These are phyloP conservation scores for Arthonia radiata DNA, from an alignment of 495 filamentous ascomycete genomes.

Conservation along the genomic window DNA sequence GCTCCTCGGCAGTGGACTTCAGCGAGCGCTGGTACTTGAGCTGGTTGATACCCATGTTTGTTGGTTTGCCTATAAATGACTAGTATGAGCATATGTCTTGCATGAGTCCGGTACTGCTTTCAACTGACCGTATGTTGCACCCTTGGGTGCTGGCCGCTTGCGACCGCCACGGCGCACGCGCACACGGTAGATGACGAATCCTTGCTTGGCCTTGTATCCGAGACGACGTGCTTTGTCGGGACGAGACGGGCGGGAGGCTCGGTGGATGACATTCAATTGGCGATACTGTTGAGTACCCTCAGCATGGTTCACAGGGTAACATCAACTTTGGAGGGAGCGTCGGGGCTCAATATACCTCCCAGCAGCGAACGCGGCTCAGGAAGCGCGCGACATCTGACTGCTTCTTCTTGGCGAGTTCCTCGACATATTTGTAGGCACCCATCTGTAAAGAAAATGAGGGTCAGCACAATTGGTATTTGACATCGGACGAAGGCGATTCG, in stretches of 20 bases:
- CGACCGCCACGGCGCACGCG: constrained; percentile 93
- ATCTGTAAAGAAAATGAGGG: too few species aligned
- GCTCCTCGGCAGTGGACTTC: constrained; percentile 91
- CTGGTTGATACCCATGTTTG: constrained; percentile 99
- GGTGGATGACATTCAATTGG: constrained; percentile 97
- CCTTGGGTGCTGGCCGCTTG: constrained; percentile 89
- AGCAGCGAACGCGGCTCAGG: constrained; percentile 97
- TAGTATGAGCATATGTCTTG: not conserved
- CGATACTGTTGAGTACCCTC: constrained; percentile 94
- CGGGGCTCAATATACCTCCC: constrained; percentile 47
- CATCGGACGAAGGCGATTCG: too few species aligned
- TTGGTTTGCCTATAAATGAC: constrained; percentile 79
- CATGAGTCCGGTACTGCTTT: not conserved
- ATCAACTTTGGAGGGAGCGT: constrained; percentile 35
- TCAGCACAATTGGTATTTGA: too few species aligned
- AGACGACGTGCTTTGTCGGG: constrained; percentile 99
- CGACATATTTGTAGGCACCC: constrained; percentile 96
- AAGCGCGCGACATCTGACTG: constrained; percentile 98
- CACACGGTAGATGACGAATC: constrained; percentile 98
- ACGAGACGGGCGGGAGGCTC: constrained; percentile 89
- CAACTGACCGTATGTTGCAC: constrained; percentile 82
- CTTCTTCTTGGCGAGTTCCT: constrained; percentile 99
- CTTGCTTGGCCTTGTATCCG: constrained; percentile 99
- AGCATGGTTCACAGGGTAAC: constrained; percentile 99
- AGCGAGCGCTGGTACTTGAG: constrained; percentile 99